Evolutionary conservation across 257 asterid genomes (phyloP).

Genomic region (Gentiana straminea): DNA sequence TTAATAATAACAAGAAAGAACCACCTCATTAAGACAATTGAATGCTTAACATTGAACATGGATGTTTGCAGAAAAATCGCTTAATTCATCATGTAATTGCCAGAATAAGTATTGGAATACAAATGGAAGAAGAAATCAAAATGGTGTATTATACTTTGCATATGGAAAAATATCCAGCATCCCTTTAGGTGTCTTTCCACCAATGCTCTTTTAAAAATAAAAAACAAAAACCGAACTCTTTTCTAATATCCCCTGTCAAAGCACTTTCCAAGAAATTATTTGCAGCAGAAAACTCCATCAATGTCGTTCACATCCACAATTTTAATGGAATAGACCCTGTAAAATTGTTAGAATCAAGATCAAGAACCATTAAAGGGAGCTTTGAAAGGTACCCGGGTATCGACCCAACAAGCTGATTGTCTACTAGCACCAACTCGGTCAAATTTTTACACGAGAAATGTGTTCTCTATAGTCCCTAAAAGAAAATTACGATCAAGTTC

Average conservation of each 20-base stretch:
- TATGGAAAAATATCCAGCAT: no score
- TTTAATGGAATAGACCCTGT: constrained; percentile 52
- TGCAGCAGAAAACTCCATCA: constrained; percentile 65
- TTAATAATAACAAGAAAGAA: no score
- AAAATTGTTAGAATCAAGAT: constrained; percentile 68
- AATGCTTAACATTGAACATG: no score
- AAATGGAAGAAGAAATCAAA: no score
- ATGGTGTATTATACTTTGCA: no score
- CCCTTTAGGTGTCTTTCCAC: no score
- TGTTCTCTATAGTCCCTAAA: constrained; percentile 44
- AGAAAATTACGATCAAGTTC: constrained; percentile 53
- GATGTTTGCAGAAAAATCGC: no score
- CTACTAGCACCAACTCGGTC: constrained; percentile 41
- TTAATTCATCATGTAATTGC: no score
- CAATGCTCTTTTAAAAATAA: no score
- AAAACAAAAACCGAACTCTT: no score
- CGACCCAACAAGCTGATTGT: constrained; percentile 45
- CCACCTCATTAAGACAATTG: no score
- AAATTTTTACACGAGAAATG: constrained; percentile 57
- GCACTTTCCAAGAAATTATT: constrained; percentile 57
- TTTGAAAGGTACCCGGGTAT: constrained; percentile 55
- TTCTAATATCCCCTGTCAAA: constrained; percentile 38
- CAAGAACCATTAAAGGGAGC: constrained; percentile 64
- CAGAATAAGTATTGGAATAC: no score
- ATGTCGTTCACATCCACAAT: constrained; percentile 41